A percentile compares a stretch with the other conserved stretches of the same genome.
Evolutionary conservation across 371 early-diverging fungal species (phyloP).

Genomic region (Syncephalastrum sp.): DNA sequence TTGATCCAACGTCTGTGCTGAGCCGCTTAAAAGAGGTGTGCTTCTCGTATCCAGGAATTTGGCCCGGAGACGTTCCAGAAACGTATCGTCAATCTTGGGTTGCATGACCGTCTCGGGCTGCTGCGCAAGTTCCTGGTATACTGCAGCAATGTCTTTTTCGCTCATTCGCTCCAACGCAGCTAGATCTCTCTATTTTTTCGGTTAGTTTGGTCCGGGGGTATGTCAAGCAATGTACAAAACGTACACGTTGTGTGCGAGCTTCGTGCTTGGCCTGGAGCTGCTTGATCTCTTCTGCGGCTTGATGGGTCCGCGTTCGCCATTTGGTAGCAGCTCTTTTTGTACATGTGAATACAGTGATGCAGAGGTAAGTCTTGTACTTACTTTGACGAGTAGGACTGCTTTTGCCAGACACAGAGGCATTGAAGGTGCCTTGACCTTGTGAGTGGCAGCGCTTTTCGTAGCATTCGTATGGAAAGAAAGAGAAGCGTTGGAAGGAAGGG

Average conservation of each 20-base stretch:
- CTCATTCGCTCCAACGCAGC: conserved; percentile 17
- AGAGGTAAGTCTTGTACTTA: not conserved
- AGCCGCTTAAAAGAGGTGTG: not conserved
- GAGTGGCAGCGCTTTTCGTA: no score
- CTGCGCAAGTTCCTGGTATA: conserved; percentile 36
- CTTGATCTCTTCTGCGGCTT: conserved; percentile 32
- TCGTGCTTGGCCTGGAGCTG: conserved; percentile 29
- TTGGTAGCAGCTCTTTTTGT: not conserved
- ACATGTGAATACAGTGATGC: not conserved
- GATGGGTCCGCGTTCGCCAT: conserved; percentile 25
- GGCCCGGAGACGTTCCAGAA: conserved; percentile 41
- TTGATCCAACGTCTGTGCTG: not conserved
- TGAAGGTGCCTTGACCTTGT: no score
- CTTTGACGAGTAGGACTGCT: conserved; percentile 5
- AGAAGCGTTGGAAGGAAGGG: no score
- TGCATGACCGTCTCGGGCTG: conserved; percentile 22
- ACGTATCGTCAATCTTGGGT: conserved; percentile 44
- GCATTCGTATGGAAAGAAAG: no score
- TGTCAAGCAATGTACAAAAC: not conserved
- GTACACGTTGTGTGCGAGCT: conserved; percentile 20
- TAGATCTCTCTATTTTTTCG: not conserved
- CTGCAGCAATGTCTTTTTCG: conserved; percentile 25
- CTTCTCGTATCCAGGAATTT: conserved; percentile 45
- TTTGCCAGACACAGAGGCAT: no score
- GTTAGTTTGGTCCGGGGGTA: not conserved